Evolutionary conservation across 805 yeast genomes (phyloP), one percentile per base, ranked within the genome.

Genomic region (Cyberlindnera misumaiensis): DNA sequence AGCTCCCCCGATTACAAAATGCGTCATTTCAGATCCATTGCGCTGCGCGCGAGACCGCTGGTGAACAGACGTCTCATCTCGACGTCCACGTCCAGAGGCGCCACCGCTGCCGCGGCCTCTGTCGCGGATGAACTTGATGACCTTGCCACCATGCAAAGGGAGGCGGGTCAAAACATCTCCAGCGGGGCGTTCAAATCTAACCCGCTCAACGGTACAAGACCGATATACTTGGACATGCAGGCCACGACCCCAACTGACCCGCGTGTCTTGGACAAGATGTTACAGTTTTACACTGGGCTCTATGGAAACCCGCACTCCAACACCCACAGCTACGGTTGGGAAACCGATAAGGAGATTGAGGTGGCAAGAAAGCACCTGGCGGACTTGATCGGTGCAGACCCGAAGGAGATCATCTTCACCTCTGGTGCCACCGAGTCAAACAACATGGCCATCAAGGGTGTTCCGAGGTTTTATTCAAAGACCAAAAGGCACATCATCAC

Each of bases 211-310:
- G 94, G 93, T 37, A 69, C 83, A 9, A 75, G 97, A 51, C 98
- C 99, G 9, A 93, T 93, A 46, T 93, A 93, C 63, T 66, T 93
- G 55, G 99, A 93, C 55, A 89, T 89, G 74, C 99, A 93, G 65
- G 97, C 98, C 24, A 93, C 99, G 0, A 90, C 99, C 0, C 98
- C 97, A 20, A 84, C 93, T 2, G 99, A 93, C 58, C 98, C 98
- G 25, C 72, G 99, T 40, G 99, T 93, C 9, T 64, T 93, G 49
- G 96, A 86, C 58, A 81, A 78, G 49, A 87, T 86, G 95, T 59
- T 86, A 50, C 77, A 75, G 51, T 87, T 81, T 56, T 83, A 76
- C 60, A 90, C 97, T 3, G 97, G 97, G 4, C 70, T 86, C 41
- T 93, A 87, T 59, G 99, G 99, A 45, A 93, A 93, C 60, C 99